phyloP scores from a whole-genome alignment of 2,329 filamentous ascomycete genomes.

The Diplodia seriata region DNA sequence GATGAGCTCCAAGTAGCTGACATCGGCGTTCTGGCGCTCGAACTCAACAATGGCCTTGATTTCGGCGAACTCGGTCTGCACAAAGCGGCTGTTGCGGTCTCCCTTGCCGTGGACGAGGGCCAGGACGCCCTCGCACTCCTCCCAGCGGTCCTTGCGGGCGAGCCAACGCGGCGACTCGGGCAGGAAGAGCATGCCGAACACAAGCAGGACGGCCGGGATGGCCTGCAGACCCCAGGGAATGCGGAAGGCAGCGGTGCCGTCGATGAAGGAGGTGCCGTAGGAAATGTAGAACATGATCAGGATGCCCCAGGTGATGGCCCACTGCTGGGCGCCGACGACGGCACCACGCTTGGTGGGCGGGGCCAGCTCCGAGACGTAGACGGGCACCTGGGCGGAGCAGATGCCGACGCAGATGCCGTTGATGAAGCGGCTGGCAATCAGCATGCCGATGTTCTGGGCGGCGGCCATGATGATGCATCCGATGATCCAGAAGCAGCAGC shows the following conservation, averaged over 20 bases:
- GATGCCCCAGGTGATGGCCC: slow-evolving; percentile 75
- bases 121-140: slow-evolving; percentile 52
- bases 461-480: slow-evolving; percentile 69
- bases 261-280: slow-evolving; percentile 44
- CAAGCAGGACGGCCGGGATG: slow-evolving; percentile 46
- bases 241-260: slow-evolving; percentile 45
- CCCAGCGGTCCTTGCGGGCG: slow-evolving; percentile 54
- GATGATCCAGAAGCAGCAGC: slow-evolving; percentile 61
- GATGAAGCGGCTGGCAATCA: slow-evolving; percentile 72
- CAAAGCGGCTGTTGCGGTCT: slow-evolving; percentile 69
- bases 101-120: slow-evolving; percentile 60
- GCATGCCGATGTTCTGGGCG: slow-evolving; percentile 71
- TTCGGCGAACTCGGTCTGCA: slow-evolving; percentile 71
- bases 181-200: slow-evolving; percentile 60
- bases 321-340: slow-evolving; percentile 75
- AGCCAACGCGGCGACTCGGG: slow-evolving; percentile 56
- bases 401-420: slow-evolving; percentile 78
- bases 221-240: slow-evolving; percentile 50
- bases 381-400: slow-evolving; percentile 71
- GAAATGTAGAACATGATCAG: slow-evolving; percentile 70
- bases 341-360: slow-evolving; percentile 65
- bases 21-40: slow-evolving; percentile 72
- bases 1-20: slow-evolving; percentile 75
- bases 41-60: slow-evolving; percentile 78
- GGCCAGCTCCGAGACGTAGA: slow-evolving; percentile 72